Evolutionary conservation across 345 rosid genomes (phyloP).

Genomic region (Salix brachista): DNA sequence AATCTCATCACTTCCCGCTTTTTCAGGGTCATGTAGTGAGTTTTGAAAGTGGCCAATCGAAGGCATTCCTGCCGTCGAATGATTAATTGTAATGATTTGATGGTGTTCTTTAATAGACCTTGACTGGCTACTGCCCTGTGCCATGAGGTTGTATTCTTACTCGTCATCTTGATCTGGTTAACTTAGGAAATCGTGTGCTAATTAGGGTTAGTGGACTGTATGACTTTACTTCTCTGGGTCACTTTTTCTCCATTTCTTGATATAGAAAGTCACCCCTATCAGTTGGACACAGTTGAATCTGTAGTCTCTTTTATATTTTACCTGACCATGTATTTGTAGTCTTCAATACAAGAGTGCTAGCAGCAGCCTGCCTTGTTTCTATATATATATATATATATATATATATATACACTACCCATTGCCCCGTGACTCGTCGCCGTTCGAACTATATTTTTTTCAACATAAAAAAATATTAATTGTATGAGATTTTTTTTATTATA

Average conservation of each 20-base stretch:
- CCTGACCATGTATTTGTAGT: not conserved
- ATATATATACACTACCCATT: no score
- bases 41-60: constrained; percentile 36
- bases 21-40: constrained; percentile 52
- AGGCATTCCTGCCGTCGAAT: constrained; percentile 22
- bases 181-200: constrained; percentile 59
- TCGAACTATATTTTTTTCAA: no score
- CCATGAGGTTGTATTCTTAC: constrained; percentile 49
- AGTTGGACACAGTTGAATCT: not conserved
- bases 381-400: no score
- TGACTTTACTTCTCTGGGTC: not conserved
- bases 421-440: no score
- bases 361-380: no score
- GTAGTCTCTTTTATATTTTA: not conserved
- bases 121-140: constrained; percentile 45
- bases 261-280: not conserved
- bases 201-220: constrained; percentile 37
- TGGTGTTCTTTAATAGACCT: constrained; percentile 27
- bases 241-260: not conserved
- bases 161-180: constrained; percentile 26
- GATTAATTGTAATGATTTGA: constrained; percentile 11
- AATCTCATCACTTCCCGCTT: constrained; percentile 39
- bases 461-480: no score
- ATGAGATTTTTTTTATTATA: no score
- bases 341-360: no score